Base-by-base conservation (phyloP, 352 stramenopile genomes). In the Peronospora destructor region DNA sequence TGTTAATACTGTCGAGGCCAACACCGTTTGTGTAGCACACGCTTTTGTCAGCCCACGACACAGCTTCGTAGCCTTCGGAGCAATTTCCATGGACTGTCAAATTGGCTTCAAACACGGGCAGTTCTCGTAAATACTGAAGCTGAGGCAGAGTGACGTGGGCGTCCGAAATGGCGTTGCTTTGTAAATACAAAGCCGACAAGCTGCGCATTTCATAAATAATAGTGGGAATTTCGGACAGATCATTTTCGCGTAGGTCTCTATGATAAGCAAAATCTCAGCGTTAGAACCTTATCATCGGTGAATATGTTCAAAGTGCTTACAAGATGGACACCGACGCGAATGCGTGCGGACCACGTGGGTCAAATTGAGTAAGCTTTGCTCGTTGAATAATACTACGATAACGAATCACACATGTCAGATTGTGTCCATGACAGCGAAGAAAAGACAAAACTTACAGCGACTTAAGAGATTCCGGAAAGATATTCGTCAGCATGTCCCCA, bases 191-290 rank as follows among this genome's bases (percentile, higher is more conserved):
- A 26, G 66, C 60, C 25, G 64, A 73, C 42, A 90, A 66, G 21
- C 66, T 73, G 26, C 55, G 58, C 50, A 86, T 68, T 52, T 83
- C 68, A 66, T 81, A 89, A 56, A 89, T 76, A 54, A 84, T 70
- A 9, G 59, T 52, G 7, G 78, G 78, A 30, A 90, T 87, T 13
- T 74, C 61, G 0, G 78, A 74, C 12, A 90, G 48, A 19, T 61
- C 28, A 30, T 90, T 90, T 53, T 86, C 64, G 35, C 67, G 62
- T 45, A 90, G 52, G 45, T 90, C 76, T 53, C 78, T 90, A 26
- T 26, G 23, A 26, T 26, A 26, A 26, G 23, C 23, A 26, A 3
- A 26, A 26, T 8, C 17, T 19, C 7, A 6, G 16, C 12, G 21
- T 62, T 32, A 68, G 39, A 5, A 55, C 32, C 11, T 26, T 12